Percentiles rank a stretch among this genome's conserved stretches.
Conservation (phyloP, 352 stramenopile genomes). For the Phytophthora rubi region DNA sequence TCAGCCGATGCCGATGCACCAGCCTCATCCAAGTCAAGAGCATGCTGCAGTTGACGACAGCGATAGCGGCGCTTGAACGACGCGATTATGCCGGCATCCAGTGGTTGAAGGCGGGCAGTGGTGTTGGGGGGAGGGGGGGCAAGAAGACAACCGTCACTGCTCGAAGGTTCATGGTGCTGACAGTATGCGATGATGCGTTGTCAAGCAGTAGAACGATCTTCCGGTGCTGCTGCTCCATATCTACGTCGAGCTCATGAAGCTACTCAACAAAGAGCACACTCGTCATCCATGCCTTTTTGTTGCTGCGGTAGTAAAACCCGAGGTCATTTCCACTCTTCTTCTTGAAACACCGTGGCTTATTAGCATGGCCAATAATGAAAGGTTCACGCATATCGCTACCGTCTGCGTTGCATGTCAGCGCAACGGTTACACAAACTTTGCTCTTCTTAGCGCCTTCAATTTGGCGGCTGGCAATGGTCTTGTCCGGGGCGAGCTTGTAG, state of each 20-base stretch:
- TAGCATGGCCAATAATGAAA: constrained; percentile 1
- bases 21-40: neutral
- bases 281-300: constrained; percentile 12
- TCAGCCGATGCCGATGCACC: neutral
- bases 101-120: neutral
- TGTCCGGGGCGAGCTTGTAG: constrained; percentile 1
- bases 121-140: neutral
- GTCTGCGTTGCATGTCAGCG: constrained; percentile 2
- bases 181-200: neutral
- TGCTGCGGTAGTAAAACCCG: constrained; percentile 6
- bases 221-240: neutral
- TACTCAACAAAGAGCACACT: constrained; percentile 1
- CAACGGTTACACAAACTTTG: neutral
- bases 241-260: neutral
- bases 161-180: neutral
- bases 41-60: neutral
- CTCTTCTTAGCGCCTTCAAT: neutral
- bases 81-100: neutral
- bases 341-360: constrained; percentile 8
- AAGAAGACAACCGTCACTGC: neutral
- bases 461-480: neutral
- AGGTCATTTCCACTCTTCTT: neutral
- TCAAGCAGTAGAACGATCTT: neutral
- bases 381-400: constrained; percentile 6
- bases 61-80: neutral